A percentile compares a stretch with the other conserved stretches of the same genome.
Conservation (phyloP, 345 rosid genomes). For the Lepidium sativum region DNA sequence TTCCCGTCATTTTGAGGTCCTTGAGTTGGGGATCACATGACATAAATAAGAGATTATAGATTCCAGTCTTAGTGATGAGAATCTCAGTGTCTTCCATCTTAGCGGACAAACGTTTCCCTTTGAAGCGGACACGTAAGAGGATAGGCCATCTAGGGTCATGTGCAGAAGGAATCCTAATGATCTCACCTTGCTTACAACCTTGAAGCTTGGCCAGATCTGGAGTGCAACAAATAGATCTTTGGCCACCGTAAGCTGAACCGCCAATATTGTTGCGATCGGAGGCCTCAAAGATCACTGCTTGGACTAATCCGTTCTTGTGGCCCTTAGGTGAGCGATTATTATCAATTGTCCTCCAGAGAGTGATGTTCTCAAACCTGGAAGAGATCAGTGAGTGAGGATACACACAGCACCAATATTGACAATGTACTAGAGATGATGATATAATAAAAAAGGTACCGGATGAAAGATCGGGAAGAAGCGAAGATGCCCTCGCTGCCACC, state of each 20-base stretch:
- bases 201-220: slow-evolving; percentile 93
- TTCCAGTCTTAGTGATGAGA: slow-evolving; percentile 61
- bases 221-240: slow-evolving; percentile 93
- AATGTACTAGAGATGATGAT: too few relatives aligned
- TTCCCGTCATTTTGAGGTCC: slow-evolving; percentile 76
- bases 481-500: slow-evolving; percentile 96
- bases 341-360: slow-evolving; percentile 57
- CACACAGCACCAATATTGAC: not conserved
- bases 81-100: slow-evolving; percentile 39
- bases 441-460: slow-evolving; percentile 47
- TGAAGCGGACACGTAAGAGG: slow-evolving; percentile 54
- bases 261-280: slow-evolving; percentile 91
- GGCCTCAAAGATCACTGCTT: slow-evolving; percentile 85
- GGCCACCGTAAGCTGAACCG: slow-evolving; percentile 99
- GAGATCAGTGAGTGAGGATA: slow-evolving; percentile 1
- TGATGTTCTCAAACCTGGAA: slow-evolving; percentile 66
- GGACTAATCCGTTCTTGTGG: slow-evolving; percentile 52
- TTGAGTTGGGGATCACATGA: slow-evolving; percentile 80
- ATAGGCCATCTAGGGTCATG: slow-evolving; percentile 68
- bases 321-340: slow-evolving; percentile 34
- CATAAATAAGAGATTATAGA: slow-evolving; percentile 85
- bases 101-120: slow-evolving; percentile 36
- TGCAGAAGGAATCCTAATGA: slow-evolving; percentile 76
- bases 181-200: slow-evolving; percentile 93
- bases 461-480: slow-evolving; percentile 42